Conservation (phyloP, 78 protist species). For the Cavenderia fasciculata region DNA sequence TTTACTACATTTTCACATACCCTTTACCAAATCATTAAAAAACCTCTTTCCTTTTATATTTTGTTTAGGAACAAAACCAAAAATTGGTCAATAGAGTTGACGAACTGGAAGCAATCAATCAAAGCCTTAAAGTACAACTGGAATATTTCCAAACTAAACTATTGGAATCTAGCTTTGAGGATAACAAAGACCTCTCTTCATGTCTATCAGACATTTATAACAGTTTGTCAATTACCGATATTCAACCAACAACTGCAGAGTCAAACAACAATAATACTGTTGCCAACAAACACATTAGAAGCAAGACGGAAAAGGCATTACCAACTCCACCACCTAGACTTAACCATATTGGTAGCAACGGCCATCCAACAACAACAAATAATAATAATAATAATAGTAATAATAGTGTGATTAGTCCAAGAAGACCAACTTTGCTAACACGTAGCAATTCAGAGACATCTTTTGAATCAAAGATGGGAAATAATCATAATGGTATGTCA, state of each 20-base stretch:
- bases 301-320: too few relatives aligned
- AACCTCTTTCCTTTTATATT: too few relatives aligned
- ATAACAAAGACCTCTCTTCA: slow-evolving; percentile 38
- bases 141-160: slow-evolving; percentile 64
- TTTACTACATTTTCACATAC: too few relatives aligned
- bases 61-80: slow-evolving; percentile 1
- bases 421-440: not conserved
- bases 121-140: slow-evolving; percentile 25
- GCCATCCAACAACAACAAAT: too few relatives aligned
- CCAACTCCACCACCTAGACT: not conserved
- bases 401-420: not conserved
- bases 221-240: not conserved
- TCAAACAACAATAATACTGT: not conserved
- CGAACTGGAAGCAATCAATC: slow-evolving; percentile 41
- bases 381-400: not conserved
- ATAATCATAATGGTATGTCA: too few relatives aligned
- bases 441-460: not conserved
- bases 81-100: slow-evolving; percentile 24
- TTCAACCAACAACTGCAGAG: not conserved
- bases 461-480: too few relatives aligned
- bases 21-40: too few relatives aligned
- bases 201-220: slow-evolving; percentile 56
- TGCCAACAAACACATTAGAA: not conserved
- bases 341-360: not conserved
- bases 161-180: slow-evolving; percentile 50